These are phyloP conservation scores for Daphne laureola DNA, from an alignment of 441 rosid species.

Conservation along the genomic window DNA sequence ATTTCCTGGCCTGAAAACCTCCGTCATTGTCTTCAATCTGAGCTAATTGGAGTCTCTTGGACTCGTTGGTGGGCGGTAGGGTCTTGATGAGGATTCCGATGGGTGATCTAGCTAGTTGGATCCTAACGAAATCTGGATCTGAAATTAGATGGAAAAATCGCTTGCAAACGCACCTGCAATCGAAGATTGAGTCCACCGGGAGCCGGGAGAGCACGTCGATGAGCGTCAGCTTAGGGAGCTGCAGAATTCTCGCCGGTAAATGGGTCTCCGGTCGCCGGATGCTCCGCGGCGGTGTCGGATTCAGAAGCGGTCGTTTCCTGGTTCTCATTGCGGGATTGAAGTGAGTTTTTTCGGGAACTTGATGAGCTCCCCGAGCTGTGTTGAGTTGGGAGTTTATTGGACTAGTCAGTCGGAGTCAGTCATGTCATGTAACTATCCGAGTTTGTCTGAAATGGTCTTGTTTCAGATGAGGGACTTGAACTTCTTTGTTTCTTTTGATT, in stretches of 20 bases:
- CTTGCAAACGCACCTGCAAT: slow-evolving; percentile 17
- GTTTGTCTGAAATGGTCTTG: too few relatives aligned
- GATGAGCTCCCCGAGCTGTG: too few relatives aligned
- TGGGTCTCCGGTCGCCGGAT: neutral
- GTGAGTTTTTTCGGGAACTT: too few relatives aligned
- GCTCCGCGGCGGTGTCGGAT: neutral
- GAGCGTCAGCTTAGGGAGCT: slow-evolving; percentile 5
- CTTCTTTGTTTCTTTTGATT: too few relatives aligned
- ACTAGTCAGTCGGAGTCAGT: too few relatives aligned
- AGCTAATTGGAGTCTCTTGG: slow-evolving; percentile 11
- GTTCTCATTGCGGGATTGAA: slow-evolving; percentile 5
- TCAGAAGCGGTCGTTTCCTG: slow-evolving; percentile 6
- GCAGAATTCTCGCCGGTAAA: slow-evolving; percentile 4
- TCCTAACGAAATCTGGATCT: slow-evolving; percentile 13
- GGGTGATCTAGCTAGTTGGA: slow-evolving; percentile 9
- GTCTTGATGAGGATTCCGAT: slow-evolving; percentile 11
- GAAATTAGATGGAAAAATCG: slow-evolving; percentile 10
- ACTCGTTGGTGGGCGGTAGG: slow-evolving; percentile 2
- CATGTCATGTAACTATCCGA: too few relatives aligned
- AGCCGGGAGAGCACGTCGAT: slow-evolving; percentile 12
- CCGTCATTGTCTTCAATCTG: slow-evolving; percentile 7
- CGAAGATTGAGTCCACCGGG: slow-evolving; percentile 2
- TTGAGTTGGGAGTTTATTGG: too few relatives aligned
- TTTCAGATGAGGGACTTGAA: too few relatives aligned
- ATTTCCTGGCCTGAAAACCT: neutral